Conservation (phyloP, 352 stramenopile genomes). For the Phytopythium sindhum region DNA sequence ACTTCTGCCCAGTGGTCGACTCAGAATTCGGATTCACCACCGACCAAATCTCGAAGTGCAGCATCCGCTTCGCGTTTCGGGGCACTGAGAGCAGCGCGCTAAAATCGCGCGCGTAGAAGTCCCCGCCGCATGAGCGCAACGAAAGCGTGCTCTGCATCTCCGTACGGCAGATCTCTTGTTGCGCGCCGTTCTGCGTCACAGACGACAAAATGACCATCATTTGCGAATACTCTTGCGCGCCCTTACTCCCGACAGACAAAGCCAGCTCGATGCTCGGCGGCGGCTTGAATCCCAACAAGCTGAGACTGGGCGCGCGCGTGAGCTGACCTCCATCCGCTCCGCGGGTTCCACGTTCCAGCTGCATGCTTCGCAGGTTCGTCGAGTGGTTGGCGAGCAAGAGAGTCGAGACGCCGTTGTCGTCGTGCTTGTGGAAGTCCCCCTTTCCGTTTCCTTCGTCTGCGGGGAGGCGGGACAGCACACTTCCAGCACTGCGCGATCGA, state of each 20-base stretch:
- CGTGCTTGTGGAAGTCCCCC: constrained; percentile 15
- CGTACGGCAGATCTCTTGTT: constrained; percentile 65
- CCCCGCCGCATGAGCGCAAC: constrained; percentile 61
- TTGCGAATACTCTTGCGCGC: constrained; percentile 55
- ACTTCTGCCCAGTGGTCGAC: constrained; percentile 50
- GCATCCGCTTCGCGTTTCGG: constrained; percentile 49
- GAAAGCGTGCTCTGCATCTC: constrained; percentile 72
- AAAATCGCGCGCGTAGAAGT: constrained; percentile 81
- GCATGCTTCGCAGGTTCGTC: constrained; percentile 9
- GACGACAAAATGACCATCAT: constrained; percentile 73
- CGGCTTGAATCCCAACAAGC: constrained; percentile 63
- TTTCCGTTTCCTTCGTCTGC: constrained; percentile 13
- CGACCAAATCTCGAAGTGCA: constrained; percentile 81
- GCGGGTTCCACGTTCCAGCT: constrained; percentile 2
- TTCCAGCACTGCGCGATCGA: constrained; percentile 66
- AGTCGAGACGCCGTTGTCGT: constrained; percentile 40
- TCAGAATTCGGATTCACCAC: constrained; percentile 60
- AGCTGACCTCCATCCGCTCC: constrained; percentile 11
- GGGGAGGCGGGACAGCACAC: constrained; percentile 46
- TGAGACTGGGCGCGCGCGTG: constrained; percentile 58
- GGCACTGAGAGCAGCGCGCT: constrained; percentile 68
- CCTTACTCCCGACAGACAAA: constrained; percentile 73
- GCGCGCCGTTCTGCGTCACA: constrained; percentile 42
- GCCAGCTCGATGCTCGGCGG: constrained; percentile 62
- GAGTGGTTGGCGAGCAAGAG: constrained; percentile 22